Percentiles rank a stretch among this genome's conserved stretches.
Conservation (phyloP, 768 basidiomycete species). For the Boletus tomentosulus region DNA sequence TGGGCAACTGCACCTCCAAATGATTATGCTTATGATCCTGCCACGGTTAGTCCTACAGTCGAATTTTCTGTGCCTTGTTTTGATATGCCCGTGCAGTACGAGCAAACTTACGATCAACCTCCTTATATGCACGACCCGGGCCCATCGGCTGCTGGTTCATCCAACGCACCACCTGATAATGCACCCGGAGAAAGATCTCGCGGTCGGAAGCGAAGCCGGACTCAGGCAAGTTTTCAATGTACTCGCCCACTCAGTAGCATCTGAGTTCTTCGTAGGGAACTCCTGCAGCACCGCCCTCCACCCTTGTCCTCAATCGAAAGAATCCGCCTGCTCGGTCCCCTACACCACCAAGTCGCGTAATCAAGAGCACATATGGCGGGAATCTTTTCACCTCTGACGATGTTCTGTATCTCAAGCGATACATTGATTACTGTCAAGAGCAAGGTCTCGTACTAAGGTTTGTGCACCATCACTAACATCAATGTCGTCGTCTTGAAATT, state of each 20-base stretch:
- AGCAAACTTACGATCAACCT: constrained; percentile 52
- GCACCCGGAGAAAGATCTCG: constrained; percentile 44
- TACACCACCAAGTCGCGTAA: constrained; percentile 75
- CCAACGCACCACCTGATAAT: constrained; percentile 26
- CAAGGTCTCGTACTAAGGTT: constrained; percentile 80
- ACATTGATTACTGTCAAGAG: constrained; percentile 88
- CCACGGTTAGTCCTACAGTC: constrained; percentile 36
- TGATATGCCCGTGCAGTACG: constrained; percentile 40
- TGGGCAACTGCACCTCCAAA: constrained; percentile 41
- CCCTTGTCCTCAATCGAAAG: constrained; percentile 62
- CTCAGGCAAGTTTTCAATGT: constrained; percentile 39
- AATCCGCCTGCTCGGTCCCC: constrained; percentile 73
- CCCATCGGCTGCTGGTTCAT: constrained; percentile 42
- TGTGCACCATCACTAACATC: constrained; percentile 5
- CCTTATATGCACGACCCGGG: constrained; percentile 54
- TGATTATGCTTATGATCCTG: constrained; percentile 53
- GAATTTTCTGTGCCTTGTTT: background rate
- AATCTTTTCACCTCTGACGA: constrained; percentile 86
- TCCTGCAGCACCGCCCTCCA: constrained; percentile 63
- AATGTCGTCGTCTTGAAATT: constrained; percentile 26
- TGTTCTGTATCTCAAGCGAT: constrained; percentile 77
- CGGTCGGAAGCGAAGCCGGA: constrained; percentile 66
- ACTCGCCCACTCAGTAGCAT: background rate
- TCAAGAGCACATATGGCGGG: constrained; percentile 88
- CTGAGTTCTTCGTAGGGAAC: constrained; percentile 38